A percentile compares a stretch with the other conserved stretches of the same genome.
Evolutionary conservation across 2,329 filamentous ascomycete species (phyloP).

Genomic region (Sclerotinia borealis): DNA sequence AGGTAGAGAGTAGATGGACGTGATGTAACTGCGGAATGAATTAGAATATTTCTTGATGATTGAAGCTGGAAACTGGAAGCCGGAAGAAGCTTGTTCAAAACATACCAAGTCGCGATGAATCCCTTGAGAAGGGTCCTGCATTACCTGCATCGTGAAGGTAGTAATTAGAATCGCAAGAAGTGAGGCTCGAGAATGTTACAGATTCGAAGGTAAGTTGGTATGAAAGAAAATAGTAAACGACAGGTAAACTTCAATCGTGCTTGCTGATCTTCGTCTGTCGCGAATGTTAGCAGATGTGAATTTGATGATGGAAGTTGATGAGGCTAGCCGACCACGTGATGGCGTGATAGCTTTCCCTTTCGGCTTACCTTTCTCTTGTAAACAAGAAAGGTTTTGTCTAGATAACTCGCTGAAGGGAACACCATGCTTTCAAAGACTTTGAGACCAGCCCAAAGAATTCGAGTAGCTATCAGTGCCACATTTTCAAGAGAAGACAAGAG

Average conservation of each 20-base stretch:
- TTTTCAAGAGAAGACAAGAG: neutral
- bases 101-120: conserved; percentile 41
- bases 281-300: neutral
- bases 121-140: conserved; percentile 40
- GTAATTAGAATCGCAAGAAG: neutral
- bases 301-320: neutral
- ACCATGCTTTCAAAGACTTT: neutral
- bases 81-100: conserved; percentile 15
- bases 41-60: conserved; percentile 15
- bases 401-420: neutral
- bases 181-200: neutral
- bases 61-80: conserved; percentile 3
- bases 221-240: neutral
- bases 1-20: conserved; percentile 81
- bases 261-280: conserved; percentile 3
- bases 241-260: neutral
- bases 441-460: neutral
- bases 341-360: no score
- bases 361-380: neutral
- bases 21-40: conserved; percentile 42
- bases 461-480: neutral
- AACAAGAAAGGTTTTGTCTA: neutral
- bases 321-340: neutral
- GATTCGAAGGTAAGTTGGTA: neutral
- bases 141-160: conserved; percentile 21